Evolutionary conservation across 2,329 filamentous ascomycete genomes (phyloP), one percentile per base, ranked within the genome.

Genomic region (Claviceps maximensis): DNA sequence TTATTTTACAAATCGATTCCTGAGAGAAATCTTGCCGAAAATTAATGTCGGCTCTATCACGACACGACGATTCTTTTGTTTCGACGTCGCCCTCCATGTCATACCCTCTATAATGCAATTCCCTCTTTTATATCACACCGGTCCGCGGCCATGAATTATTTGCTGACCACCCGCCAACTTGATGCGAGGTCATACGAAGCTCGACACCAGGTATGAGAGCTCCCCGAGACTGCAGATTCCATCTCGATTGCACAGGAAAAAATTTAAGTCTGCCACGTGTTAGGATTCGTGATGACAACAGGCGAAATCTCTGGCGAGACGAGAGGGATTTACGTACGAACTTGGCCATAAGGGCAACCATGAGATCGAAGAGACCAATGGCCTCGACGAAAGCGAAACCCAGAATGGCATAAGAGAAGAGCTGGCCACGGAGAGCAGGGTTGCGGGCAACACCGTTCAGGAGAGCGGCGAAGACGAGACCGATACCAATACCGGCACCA

Each of bases 341-440:
- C 80, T 89, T 89, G 84, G 85, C 86, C 86, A 89, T 89, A 79
- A 89, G 87, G 78, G 86, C 86, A 88, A 89, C 82, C 86, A 89
- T 89, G 69, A 88, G 83, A 69, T 88, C 84, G 84, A 88, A 88
- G 70, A 88, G 83, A 85, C 85, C 86, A 66, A 87, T 89, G 77
- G 88, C 87, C 74, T 93, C 88, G 74, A 90, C 87, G 84, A 93
- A 93, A 71, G 87, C 88, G 79, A 93, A 93, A 79, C 88, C 87
- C 71, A 93, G 79, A 86, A 93, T 91, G 82, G 87, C 87, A 78
- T 93, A 91, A 65, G 86, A 87, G 86, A 93, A 95, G 70, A 95
- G 87, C 83, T 94, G 89, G 73, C 87, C 88, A 78, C 87, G 86
- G 78, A 94, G 87, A 70, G 86, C 86, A 69, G 88, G 88, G 87